phyloP scores from a whole-genome alignment of 2,329 filamentous ascomycete species.

The Moelleriella libera region DNA sequence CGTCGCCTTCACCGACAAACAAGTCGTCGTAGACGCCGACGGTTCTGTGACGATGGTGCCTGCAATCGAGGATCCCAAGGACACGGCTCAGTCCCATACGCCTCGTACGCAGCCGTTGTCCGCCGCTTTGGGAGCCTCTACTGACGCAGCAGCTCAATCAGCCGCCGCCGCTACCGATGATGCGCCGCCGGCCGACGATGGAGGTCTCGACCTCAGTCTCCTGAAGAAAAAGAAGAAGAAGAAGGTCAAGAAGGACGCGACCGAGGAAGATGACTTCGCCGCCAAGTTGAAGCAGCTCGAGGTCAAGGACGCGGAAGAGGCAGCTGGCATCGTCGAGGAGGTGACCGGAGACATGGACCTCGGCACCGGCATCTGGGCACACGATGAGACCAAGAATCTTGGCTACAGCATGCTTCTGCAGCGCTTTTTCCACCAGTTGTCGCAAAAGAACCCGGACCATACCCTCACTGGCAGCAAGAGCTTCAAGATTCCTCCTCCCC shows the following conservation, averaged over 20 bases:
- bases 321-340: conserved; percentile 29
- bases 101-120: conserved; percentile 48
- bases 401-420: conserved; percentile 73
- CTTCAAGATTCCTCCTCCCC: conserved; percentile 98
- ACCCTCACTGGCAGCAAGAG: conserved; percentile 78
- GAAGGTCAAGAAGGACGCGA: conserved; percentile 44
- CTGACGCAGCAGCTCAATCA: conserved; percentile 31
- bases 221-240: conserved; percentile 92
- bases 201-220: conserved; percentile 43
- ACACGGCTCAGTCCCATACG: conserved; percentile 69
- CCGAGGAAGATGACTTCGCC: conserved; percentile 49
- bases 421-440: conserved; percentile 88
- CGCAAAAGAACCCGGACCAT: conserved; percentile 94
- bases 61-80: conserved; percentile 60
- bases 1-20: conserved; percentile 81
- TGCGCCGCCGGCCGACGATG: conserved; percentile 32
- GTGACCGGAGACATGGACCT: conserved; percentile 66
- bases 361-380: conserved; percentile 82
- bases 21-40: conserved; percentile 78
- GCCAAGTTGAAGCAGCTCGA: conserved; percentile 49
- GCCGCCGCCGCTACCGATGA: conserved; percentile 30
- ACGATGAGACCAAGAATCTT: conserved; percentile 65
- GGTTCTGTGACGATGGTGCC: conserved; percentile 69
- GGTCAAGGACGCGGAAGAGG: conserved; percentile 51
- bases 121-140: conserved; percentile 39